These are phyloP conservation scores for Paramecium primaurelia DNA, from an alignment of 73 alveolate species.

Conservation along the genomic window DNA sequence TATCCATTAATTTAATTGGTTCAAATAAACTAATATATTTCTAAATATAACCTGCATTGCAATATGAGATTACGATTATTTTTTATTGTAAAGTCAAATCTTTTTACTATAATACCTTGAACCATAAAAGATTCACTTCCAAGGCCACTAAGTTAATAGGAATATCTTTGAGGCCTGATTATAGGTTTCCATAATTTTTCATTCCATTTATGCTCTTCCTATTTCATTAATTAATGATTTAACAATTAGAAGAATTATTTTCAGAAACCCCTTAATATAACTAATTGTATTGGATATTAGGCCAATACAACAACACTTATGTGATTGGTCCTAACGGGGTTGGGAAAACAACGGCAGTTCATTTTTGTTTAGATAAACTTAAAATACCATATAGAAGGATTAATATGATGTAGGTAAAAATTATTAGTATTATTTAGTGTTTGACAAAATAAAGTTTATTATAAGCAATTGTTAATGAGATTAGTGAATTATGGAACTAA, in stretches of 20 bases:
- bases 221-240: neutral
- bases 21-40: neutral
- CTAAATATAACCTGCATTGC: neutral
- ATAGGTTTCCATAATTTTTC: neutral
- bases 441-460: neutral
- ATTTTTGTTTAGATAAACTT: neutral
- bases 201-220: neutral
- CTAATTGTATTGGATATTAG: neutral
- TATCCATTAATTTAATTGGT: neutral
- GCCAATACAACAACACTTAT: neutral
- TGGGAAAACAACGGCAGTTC: slow-evolving; percentile 33
- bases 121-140: neutral
- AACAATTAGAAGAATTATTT: neutral
- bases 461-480: neutral
- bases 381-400: neutral
- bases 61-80: neutral
- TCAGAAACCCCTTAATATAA: neutral
- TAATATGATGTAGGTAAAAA: neutral
- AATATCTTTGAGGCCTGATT: slow-evolving; percentile 42
- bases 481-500: neutral
- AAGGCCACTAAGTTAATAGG: neutral
- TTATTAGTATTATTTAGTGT: neutral
- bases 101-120: neutral
- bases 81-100: neutral
- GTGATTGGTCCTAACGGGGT: neutral